These are phyloP conservation scores for Colletotrichum salicis DNA, from an alignment of 2,329 filamentous ascomycete species.

Conservation along the genomic window DNA sequence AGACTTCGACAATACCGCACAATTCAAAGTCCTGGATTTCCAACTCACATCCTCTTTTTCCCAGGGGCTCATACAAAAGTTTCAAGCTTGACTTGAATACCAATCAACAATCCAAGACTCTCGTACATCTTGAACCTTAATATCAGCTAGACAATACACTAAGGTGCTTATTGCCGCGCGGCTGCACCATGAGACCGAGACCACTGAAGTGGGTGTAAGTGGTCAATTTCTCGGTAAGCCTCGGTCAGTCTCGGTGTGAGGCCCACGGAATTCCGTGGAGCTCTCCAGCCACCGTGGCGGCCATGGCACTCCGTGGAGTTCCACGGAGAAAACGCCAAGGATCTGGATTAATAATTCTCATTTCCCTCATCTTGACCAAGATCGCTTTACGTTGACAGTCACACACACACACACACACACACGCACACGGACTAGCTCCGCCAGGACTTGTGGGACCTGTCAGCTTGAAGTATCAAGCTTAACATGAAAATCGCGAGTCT, in stretches of 20 bases:
- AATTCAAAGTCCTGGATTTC: not conserved
- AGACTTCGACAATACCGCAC: not conserved
- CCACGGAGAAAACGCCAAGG: slow-evolving; percentile 18
- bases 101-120: not conserved
- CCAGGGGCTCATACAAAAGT: no score
- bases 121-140: not conserved
- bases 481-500: not conserved
- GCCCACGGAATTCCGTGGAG: not conserved
- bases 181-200: not conserved
- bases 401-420: no score
- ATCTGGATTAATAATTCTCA: slow-evolving; percentile 19
- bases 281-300: slow-evolving; percentile 13
- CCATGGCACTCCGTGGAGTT: slow-evolving; percentile 12
- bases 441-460: not conserved
- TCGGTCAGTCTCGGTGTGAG: slow-evolving; percentile 1
- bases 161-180: not conserved
- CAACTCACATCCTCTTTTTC: not conserved
- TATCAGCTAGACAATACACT: not conserved
- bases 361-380: not conserved
- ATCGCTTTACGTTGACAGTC: not conserved
- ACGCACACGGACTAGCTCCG: no score
- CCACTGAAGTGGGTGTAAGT: not conserved
- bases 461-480: no score
- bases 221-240: not conserved
- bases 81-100: not conserved